These are phyloP conservation scores for Taiozyma sp. DNA, from an alignment of 1,139 yeast genomes.

Conservation along the genomic window DNA sequence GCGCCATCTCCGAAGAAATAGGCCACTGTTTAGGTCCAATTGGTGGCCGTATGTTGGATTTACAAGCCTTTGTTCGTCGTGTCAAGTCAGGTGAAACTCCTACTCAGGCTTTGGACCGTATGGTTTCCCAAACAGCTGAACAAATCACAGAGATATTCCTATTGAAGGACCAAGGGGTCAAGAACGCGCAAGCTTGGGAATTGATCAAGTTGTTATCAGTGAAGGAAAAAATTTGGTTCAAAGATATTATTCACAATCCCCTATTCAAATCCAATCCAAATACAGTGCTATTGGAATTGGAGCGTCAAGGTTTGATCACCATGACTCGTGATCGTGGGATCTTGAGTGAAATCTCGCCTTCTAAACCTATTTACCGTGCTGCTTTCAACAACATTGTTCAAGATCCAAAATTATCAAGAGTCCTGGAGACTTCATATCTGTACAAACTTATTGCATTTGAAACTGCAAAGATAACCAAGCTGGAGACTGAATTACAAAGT, in stretches of 20 bases:
- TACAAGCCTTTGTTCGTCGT: slow-evolving; percentile 86
- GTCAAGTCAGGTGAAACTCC: slow-evolving; percentile 86
- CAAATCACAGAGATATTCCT: slow-evolving; percentile 83
- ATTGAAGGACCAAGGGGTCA: slow-evolving; percentile 50
- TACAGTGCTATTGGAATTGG: slow-evolving; percentile 62
- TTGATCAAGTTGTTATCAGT: slow-evolving; percentile 61
- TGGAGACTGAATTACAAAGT: slow-evolving; percentile 68
- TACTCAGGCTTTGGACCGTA: slow-evolving; percentile 66
- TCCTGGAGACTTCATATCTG: slow-evolving; percentile 62
- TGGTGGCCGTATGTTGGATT: slow-evolving; percentile 93
- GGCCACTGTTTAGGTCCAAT: slow-evolving; percentile 64
- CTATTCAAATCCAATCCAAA: slow-evolving; percentile 58
- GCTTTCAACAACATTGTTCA: slow-evolving; percentile 67
- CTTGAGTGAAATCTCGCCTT: slow-evolving; percentile 60
- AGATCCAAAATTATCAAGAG: slow-evolving; percentile 52
- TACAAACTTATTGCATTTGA: slow-evolving; percentile 53
- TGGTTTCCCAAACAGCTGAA: slow-evolving; percentile 81
- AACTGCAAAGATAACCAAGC: slow-evolving; percentile 53
- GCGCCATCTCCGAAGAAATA: slow-evolving; percentile 29
- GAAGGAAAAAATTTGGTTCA: slow-evolving; percentile 40
- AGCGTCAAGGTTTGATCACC: slow-evolving; percentile 71
- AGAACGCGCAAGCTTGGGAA: slow-evolving; percentile 85
- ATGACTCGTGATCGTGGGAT: slow-evolving; percentile 74
- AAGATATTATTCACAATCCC: slow-evolving; percentile 53
- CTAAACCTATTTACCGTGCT: slow-evolving; percentile 79